Percentiles rank a stretch among this genome's conserved stretches.
phyloP scores from a whole-genome alignment of 2,329 filamentous ascomycete species.

The Orbilia quercus region DNA sequence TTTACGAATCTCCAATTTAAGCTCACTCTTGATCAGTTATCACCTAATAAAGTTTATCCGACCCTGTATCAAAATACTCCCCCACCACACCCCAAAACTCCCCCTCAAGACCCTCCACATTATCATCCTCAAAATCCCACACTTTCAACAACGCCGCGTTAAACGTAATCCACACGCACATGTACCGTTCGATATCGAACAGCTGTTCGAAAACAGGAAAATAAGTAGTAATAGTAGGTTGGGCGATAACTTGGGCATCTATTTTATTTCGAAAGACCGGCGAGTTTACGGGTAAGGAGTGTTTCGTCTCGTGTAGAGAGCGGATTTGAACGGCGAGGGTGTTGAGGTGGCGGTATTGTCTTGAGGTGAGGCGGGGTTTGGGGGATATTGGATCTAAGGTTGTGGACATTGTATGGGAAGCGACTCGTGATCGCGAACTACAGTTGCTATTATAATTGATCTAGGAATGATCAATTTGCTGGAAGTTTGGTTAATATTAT shows the following conservation, averaged over 20 bases:
- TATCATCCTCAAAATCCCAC: conserved; percentile 29
- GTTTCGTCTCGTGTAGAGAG: neutral
- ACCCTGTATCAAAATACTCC: too few relatives aligned
- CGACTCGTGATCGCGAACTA: too few relatives aligned
- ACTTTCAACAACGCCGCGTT: conserved; percentile 14
- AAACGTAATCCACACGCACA: conserved; percentile 29
- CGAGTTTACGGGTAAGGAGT: neutral
- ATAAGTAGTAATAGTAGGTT: conserved; percentile 16
- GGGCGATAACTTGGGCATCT: conserved; percentile 16
- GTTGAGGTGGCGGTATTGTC: neutral
- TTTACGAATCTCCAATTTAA: too few relatives aligned
- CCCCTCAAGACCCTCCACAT: neutral
- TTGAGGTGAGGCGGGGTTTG: conserved; percentile 1
- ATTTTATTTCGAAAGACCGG: neutral
- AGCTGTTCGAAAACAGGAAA: conserved; percentile 5
- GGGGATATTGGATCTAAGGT: neutral
- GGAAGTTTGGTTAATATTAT: too few relatives aligned
- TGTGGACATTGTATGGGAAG: too few relatives aligned
- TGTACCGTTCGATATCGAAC: conserved; percentile 6
- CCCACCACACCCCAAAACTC: neutral
- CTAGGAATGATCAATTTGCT: too few relatives aligned
- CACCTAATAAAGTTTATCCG: too few relatives aligned
- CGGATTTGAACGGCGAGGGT: conserved; percentile 16
- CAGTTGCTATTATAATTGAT: too few relatives aligned
- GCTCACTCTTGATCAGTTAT: too few relatives aligned